These are phyloP conservation scores for Hordeum marinum DNA, from an alignment of 176 grass and related monocot genomes.

Conservation along the genomic window DNA sequence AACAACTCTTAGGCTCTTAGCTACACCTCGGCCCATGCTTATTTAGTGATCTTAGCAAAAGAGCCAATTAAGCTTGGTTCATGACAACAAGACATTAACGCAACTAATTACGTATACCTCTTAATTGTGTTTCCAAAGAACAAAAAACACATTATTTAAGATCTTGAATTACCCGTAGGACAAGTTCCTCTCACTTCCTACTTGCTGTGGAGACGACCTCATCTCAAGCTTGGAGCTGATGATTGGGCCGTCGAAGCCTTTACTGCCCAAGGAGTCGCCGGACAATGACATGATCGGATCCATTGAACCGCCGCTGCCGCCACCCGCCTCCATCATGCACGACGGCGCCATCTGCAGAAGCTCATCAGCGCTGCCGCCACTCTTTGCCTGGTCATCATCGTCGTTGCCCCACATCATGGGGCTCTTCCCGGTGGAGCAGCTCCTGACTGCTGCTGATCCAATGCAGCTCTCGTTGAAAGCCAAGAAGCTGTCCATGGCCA, in stretches of 20 bases:
- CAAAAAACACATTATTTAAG: not conserved
- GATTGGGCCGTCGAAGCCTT: conserved; percentile 36
- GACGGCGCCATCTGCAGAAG: conserved; percentile 47
- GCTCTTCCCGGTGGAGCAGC: conserved; percentile 50
- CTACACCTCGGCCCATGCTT: not conserved
- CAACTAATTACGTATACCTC: too few species aligned
- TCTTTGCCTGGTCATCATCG: conserved; percentile 54
- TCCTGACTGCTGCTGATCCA: conserved; percentile 29
- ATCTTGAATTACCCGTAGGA: conserved; percentile 42
- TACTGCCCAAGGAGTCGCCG: conserved; percentile 49
- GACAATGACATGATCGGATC: conserved; percentile 51
- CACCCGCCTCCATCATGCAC: not conserved
- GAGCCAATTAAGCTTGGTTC: conserved; percentile 4
- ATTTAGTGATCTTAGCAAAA: conserved; percentile 5
- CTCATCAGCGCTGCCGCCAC: conserved; percentile 4
- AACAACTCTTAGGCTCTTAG: not conserved
- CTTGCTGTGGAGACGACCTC: conserved; percentile 51
- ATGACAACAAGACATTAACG: conserved; percentile 26
- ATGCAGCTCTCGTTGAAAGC: conserved; percentile 36
- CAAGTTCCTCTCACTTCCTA: conserved; percentile 60
- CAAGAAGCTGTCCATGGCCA: conserved; percentile 56
- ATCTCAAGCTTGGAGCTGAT: conserved; percentile 56
- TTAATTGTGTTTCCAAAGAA: not conserved
- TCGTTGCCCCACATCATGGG: conserved; percentile 54
- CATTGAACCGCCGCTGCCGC: conserved; percentile 20